Evolutionary conservation across 139 green algal species (phyloP).

Genomic region (Diplosphaera chodatii): DNA sequence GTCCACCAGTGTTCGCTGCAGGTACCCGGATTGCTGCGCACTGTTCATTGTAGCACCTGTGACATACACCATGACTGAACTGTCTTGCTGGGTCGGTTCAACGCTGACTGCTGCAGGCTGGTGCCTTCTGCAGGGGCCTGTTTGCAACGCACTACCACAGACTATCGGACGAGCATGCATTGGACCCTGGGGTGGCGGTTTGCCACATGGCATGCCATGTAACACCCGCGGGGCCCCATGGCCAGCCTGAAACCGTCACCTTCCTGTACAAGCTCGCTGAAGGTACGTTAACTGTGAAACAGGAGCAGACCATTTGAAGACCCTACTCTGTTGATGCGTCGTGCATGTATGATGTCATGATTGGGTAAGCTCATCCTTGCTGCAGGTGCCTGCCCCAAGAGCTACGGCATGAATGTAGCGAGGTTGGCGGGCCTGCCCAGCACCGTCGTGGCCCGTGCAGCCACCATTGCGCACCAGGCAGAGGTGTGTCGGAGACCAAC

Average conservation of each 20-base stretch:
- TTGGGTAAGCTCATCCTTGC: too few species aligned
- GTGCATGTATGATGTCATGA: too few species aligned
- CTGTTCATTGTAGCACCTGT: too few species aligned
- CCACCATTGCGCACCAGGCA: neutral
- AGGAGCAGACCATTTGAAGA: too few species aligned
- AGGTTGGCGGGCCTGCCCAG: conserved; percentile 83
- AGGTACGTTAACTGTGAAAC: too few species aligned
- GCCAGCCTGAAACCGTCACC: conserved; percentile 35
- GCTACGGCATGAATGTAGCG: conserved; percentile 93
- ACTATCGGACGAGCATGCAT: conserved; percentile 59
- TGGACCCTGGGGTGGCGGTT: conserved; percentile 53
- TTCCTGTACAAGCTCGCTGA: conserved; percentile 86
- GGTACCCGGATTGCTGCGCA: too few species aligned
- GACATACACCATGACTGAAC: too few species aligned
- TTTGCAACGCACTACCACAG: conserved; percentile 99
- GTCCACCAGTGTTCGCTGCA: conserved; percentile 33
- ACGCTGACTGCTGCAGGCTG: too few species aligned
- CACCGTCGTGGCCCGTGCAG: conserved; percentile 47
- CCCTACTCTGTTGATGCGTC: too few species aligned
- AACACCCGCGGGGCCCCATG: conserved; percentile 5
- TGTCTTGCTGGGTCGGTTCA: too few species aligned
- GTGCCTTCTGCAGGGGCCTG: conserved; percentile 52
- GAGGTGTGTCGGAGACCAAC: neutral
- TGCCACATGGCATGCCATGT: conserved; percentile 87
- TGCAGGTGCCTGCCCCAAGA: conserved; percentile 76